Evolutionary conservation across 371 early-diverging fungal species (phyloP), one percentile per base, ranked within the genome.

Genomic region (Synchytrium microbalum): DNA sequence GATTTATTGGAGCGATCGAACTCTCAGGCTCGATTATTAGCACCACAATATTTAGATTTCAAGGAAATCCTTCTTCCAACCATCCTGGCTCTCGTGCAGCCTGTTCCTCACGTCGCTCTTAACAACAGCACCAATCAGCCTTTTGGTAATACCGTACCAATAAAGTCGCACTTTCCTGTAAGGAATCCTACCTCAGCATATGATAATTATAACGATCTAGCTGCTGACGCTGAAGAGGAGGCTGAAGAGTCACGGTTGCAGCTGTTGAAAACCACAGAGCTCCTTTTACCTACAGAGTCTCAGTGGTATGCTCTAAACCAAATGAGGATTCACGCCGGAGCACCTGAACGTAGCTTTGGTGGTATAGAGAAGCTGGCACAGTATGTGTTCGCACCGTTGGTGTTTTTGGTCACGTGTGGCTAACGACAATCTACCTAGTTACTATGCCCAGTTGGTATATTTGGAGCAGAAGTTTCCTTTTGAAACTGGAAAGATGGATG

Each of bases 241-340:
- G 51, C 5, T 5, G 58, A 26, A 60, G 58, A 60, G 31, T 26
- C 26, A 10, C 29, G 31, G 38, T 26, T 29, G 31, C 60, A 29
- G 16, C 31, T 60, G 16, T 16, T 26, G 38, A 19, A 59, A 63
- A 64, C 62, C 67, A 19, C 59, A 25, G 26, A 25, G 16, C 38
- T 60, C n/a, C 61, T 74, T 28, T 55, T 77, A 1, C 80, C 80
- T 28, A 60, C 63, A 16, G 76, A 76, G 2, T 33, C 71, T 10
- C 80, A 81, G 60, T 83, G 83, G 83, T 65, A 67, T 16, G n/a
- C 60, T 8, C 52, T 83, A 30, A 79, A 79, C 62, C 75, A 80
- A 64, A 63, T 83, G 56, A 59, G 83, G 16, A 72, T 81, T 32
- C 77, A 81, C 61, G 77, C 81, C 3, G 81, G 79, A 2, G 71